Base-by-base conservation (phyloP, 345 rosid genomes). In the Gossypium anomalum region DNA sequence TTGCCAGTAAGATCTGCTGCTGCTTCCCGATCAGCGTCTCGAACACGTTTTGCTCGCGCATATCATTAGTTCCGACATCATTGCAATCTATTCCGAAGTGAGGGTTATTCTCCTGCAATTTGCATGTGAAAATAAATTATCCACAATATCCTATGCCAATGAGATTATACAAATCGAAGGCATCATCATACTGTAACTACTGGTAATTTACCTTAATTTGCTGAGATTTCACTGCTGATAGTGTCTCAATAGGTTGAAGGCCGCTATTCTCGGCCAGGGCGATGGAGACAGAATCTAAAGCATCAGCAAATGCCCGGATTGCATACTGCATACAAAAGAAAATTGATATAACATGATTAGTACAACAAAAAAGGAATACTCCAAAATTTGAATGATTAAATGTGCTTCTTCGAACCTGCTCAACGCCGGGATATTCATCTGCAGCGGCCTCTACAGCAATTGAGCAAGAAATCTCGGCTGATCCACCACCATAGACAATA, bases 241-340 rank as follows among this genome's bases (percentile, higher is more conserved):
- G 85, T 1, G 95, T 93, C 83, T 96, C 98, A 66, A 93, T 92
- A 27, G 99, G 98, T 78, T 93, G 97, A 76, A 93, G 86, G 58
- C 98, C 98, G 70, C 98, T 93, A 79, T 96, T 96, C 81, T 96
- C 97, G 8, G 99, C 98, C 29, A 93, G 97, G 16, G 99, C 97
- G 97, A 90, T 89, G 1, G 98, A 90, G 64, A 96, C 70, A 16
- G 88, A 78, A 78, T 96, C 99, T 81, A 96, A 78, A 67, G 97
- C 97, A 84, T 96, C 99, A 25, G 93, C 98, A 64, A 93, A 93
- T 55, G 92, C 97, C 75, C 95, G 84, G 49, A 96, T 90, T 58
- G 95, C 98, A 83, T 95, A 91, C 99, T 93, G 94, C 85, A 81
- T 27, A 71, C 7, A 64, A 65, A 17, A 57, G 22, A 16, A 29